Conservation (phyloP, 208 protist genomes). For the Plasmodiophora brassicae region DNA sequence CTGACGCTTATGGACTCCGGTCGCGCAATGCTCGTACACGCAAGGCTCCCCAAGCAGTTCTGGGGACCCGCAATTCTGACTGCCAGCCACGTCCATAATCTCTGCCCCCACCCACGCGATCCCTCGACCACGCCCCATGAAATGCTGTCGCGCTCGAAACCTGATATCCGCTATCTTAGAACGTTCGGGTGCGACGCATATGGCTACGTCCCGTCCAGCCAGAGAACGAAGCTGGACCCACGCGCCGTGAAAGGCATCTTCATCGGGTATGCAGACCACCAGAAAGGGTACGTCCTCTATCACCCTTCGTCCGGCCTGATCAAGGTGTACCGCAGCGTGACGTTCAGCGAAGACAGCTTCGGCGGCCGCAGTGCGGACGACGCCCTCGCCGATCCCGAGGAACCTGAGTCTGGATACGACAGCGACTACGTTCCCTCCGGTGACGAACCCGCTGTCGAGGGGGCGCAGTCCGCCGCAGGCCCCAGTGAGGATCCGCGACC, state of each 20-base stretch:
- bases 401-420: not conserved
- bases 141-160: not conserved
- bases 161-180: not conserved
- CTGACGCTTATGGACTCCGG: not conserved
- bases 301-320: not conserved
- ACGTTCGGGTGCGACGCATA: not conserved
- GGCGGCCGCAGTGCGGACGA: not conserved
- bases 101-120: not conserved
- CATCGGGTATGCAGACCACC: not conserved
- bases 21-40: not conserved
- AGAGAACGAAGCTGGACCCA: not conserved
- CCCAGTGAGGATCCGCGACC: too few relatives aligned
- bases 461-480: too few relatives aligned
- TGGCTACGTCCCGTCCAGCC: not conserved
- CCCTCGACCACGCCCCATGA: not conserved
- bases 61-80: slow-evolving; percentile 7
- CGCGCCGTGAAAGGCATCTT: not conserved
- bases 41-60: not conserved
- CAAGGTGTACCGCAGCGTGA: not conserved
- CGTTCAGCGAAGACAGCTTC: not conserved
- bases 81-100: not conserved
- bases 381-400: not conserved
- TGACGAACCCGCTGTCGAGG: too few relatives aligned
- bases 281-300: not conserved
- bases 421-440: not conserved